Base-by-base conservation (phyloP, 2,329 filamentous ascomycete species). In the Trichoderma semiorbis region DNA sequence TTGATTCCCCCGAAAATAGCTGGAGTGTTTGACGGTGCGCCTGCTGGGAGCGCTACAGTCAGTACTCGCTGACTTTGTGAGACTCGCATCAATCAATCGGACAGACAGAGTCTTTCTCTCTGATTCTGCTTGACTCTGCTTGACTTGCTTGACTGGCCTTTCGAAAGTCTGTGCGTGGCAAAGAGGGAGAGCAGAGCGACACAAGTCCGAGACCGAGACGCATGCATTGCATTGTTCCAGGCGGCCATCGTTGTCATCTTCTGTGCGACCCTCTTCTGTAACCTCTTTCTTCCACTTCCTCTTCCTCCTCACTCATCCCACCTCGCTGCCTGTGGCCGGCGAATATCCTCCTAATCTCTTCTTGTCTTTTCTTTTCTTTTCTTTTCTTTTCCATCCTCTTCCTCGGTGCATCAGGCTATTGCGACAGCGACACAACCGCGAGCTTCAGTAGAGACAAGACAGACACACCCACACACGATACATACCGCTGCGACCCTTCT, bases 191-290 rank as follows among this genome's bases (percentile, higher is more conserved):
- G 65, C 53, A 60, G 36, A 58, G 65, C 53, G 57, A 69, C 65
- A 69, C 53, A 32, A 26, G 14, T 32, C 64, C 64, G 64, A 67
- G 32, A 36, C 64, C 64, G 64, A 67, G 32, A 36, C 64, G 47
- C 32, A 32, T 26, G 50, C 64, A 67, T 67, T 57, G 64, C 64
- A 67, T 67, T 67, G 64, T 69, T 60, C 65, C 65, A 69, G 36
- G 21, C 32, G 39, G 39, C 61, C 47, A 28, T 26, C 32, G 55
- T 24, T 26, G 65, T 58, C 65, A n/a, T 47, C 55, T 50, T 43
- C 50, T 68, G 65, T 60, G 65, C 58, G 39, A 69, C 65, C 36
- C 26, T 60, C 65, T 12, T 43, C 53, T 32, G 36, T 61, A 28
- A 47, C 65, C 28, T 50, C 14, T 34, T 39, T 36, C 34, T 36